A percentile compares a stretch with the other conserved stretches of the same genome.
Conservation (phyloP, 257 asterid species). For the Gynochthodes officinalis region DNA sequence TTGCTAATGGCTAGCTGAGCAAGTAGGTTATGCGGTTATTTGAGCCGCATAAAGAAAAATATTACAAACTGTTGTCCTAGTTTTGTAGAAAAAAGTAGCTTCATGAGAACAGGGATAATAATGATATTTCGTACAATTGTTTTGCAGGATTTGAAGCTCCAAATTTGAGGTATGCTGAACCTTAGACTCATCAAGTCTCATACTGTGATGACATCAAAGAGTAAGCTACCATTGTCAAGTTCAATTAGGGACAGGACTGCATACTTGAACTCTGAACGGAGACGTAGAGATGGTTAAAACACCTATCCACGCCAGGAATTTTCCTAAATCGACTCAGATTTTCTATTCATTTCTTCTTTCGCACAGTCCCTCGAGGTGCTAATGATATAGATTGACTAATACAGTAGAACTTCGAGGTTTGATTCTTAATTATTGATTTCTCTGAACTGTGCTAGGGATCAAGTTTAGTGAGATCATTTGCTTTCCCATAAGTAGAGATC, state of each 20-base stretch:
- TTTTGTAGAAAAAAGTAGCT: not conserved
- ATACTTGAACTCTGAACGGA: not conserved
- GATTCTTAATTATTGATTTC: no score
- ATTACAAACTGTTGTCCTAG: no score
- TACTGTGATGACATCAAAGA: not conserved
- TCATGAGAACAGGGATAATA: not conserved
- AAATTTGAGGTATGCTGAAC: conserved; percentile 42
- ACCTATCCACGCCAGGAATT: no score
- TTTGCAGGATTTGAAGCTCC: conserved; percentile 68
- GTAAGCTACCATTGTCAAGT: conserved; percentile 2
- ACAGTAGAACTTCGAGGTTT: not conserved
- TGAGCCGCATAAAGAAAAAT: no score
- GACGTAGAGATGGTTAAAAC: not conserved
- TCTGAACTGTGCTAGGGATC: no score
- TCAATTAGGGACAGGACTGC: not conserved
- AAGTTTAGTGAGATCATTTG: no score
- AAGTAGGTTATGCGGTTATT: no score
- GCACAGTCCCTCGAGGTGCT: not conserved
- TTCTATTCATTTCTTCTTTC: not conserved
- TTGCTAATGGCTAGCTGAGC: no score
- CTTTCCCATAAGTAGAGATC: no score
- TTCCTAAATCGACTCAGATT: not conserved
- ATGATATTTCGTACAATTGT: not conserved
- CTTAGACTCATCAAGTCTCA: not conserved
- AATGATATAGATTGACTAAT: no score